A percentile compares a stretch with the other conserved stretches of the same genome.
Conservation (phyloP, 306 rosid species). For the Glycyrrhiza uralensis region DNA sequence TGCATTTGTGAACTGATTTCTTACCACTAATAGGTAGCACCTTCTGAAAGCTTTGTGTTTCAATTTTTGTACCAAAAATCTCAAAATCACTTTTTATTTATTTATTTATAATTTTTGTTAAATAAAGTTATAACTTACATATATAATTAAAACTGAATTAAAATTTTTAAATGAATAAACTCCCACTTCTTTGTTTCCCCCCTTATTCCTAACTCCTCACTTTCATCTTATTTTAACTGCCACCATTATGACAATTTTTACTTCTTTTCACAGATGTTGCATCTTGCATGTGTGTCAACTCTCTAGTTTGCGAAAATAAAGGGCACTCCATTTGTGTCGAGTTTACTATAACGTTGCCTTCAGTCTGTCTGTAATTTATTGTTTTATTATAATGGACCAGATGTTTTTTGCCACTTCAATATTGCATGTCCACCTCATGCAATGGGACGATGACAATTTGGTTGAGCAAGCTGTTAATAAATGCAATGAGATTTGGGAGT, state of each 20-base stretch:
- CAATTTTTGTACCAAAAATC: background rate
- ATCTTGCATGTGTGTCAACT: background rate
- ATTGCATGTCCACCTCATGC: conserved; percentile 92
- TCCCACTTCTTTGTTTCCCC: background rate
- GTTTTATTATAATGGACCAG: conserved; percentile 44
- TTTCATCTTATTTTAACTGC: background rate
- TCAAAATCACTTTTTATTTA: background rate
- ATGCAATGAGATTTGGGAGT: conserved; percentile 81
- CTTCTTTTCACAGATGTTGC: background rate
- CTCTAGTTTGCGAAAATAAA: conserved; percentile 14
- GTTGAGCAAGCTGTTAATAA: conserved; percentile 78
- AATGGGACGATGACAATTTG: conserved; percentile 75
- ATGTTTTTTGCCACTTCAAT: conserved; percentile 94
- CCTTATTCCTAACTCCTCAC: background rate
- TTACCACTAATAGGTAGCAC: background rate
- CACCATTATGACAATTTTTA: background rate
- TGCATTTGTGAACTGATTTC: conserved; percentile 9
- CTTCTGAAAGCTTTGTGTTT: conserved; percentile 6
- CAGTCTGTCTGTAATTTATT: conserved; percentile 32
- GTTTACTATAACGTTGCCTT: conserved; percentile 13
- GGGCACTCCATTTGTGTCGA: background rate
- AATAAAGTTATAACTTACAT: background rate
- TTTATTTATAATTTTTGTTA: background rate
- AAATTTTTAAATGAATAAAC: background rate
- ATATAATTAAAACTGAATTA: background rate